Base-by-base conservation (phyloP, 169 alveolate genomes). In the Plasmodium cynomolgi region DNA sequence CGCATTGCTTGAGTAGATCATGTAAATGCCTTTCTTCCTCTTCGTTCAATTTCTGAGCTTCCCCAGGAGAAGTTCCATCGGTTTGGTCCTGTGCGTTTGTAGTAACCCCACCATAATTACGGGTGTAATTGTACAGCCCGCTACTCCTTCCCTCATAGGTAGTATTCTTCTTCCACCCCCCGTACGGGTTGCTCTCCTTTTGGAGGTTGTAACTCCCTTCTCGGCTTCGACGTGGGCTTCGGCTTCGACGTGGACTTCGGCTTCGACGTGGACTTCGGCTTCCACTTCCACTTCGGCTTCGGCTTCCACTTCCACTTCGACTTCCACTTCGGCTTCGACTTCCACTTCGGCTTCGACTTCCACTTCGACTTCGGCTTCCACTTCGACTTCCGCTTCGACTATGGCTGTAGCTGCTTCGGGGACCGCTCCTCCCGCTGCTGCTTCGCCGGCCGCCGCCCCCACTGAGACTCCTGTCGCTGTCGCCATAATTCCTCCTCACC, bases 21-120 rank as follows among this genome's bases (percentile, higher is more conserved):
- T 77, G 83, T 20, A 86, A 23, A 1, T 26, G 29, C 26, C 39
- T 33, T 77, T 86, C 81, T 0, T 86, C 93, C 39, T 86, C 58
- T 75, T 29, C 93, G 34, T 75, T 75, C 47, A 86, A 8, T 1
- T 20, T 13, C 2, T 50, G 5, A 1, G 17, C 23, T 15, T 86
- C 68, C 20, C 31, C 74, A 62, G 71, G 23, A 3, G 41, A n/a
- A 5, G 23, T 13, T 5, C 23, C 62, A 50, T 50, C 23, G 1
- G 26, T 50, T 50, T 50, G 26, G 23, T 50, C 23, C 23, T 15
- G 4, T 3, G 4, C 8, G 1, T 13, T 13, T 13, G 62, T 50
- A 50, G 1, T 17, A 17, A 0, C 62, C 23, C 62, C 62, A 50
- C 62, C 62, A 8, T 68, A 68, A 68, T 68, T 68, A 29, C 77